A percentile compares a stretch with the other conserved stretches of the same genome.
These are phyloP conservation scores for Cyberlindnera petersonii DNA, from an alignment of 805 yeast species.

Conservation along the genomic window DNA sequence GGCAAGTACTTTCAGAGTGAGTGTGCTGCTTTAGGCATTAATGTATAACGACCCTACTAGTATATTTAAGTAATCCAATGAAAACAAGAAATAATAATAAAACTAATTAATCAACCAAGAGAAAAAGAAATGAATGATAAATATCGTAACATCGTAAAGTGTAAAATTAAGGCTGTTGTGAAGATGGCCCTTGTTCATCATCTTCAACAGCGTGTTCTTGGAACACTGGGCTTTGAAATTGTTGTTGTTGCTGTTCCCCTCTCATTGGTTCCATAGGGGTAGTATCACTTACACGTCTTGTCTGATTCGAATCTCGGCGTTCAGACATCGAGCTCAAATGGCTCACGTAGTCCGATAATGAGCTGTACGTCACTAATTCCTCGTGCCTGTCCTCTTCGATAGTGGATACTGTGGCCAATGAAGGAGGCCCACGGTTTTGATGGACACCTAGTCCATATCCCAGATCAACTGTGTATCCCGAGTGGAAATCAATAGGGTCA, in stretches of 20 bases:
- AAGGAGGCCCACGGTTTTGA: conserved; percentile 27
- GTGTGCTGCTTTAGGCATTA: conserved; percentile 11
- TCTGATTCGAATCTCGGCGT: conserved; percentile 1
- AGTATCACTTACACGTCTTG: not conserved
- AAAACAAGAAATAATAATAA: not conserved
- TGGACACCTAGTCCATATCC: conserved; percentile 25
- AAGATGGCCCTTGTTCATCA: conserved; percentile 1
- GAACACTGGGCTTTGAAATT: too few species aligned
- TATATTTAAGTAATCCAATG: not conserved
- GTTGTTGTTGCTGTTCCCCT: not conserved
- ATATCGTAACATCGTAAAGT: too few species aligned
- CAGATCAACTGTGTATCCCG: conserved; percentile 23
- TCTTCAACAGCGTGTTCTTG: not conserved
- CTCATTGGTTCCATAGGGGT: not conserved
- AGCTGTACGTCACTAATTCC: conserved; percentile 6
- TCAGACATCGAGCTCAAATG: conserved; percentile 17
- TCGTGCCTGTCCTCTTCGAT: conserved; percentile 11
- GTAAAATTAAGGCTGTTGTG: too few species aligned
- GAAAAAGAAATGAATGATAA: too few species aligned
- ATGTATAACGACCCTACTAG: not conserved
- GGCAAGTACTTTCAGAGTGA: conserved; percentile 33
- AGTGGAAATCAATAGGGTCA: conserved; percentile 7
- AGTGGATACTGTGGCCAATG: conserved; percentile 20
- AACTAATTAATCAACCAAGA: not conserved
- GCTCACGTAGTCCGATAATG: conserved; percentile 23